Percentiles rank a stretch among this genome's conserved stretches.
phyloP scores from a whole-genome alignment of 495 filamentous ascomycete genomes.

The Xylona heveae region DNA sequence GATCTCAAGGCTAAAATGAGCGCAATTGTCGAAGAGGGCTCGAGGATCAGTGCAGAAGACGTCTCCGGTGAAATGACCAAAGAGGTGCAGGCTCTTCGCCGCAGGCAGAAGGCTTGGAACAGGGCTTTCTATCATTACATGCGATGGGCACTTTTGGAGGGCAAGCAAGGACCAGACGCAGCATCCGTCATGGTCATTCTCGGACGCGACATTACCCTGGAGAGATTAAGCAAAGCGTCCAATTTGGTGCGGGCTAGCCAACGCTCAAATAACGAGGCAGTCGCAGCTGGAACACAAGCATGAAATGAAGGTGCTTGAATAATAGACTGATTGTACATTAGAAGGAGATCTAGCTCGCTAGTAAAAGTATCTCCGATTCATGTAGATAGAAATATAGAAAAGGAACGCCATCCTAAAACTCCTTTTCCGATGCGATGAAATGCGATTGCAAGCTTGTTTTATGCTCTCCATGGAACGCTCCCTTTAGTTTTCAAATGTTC shows the following conservation, averaged over 20 bases:
- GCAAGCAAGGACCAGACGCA: constrained; percentile 34
- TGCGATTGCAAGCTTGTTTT: no score
- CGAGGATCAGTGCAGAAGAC: background rate
- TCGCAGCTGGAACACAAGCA: no score
- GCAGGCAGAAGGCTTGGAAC: constrained; percentile 14
- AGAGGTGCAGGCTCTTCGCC: background rate
- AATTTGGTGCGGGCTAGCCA: constrained; percentile 1
- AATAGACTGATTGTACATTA: no score
- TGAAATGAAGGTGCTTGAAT: no score
- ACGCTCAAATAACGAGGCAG: no score
- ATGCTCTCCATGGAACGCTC: no score
- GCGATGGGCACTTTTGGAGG: constrained; percentile 43
- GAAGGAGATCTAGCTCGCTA: no score
- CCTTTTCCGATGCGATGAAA: no score
- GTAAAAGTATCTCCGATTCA: no score
- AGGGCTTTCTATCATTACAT: constrained; percentile 31
- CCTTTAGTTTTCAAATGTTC: background rate
- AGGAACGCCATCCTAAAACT: no score
- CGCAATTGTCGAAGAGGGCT: constrained; percentile 2
- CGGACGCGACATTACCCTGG: constrained; percentile 35
- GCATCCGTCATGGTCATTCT: constrained; percentile 37
- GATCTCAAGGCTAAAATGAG: constrained; percentile 1
- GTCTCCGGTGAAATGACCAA: background rate
- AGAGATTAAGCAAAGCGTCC: constrained; percentile 27
- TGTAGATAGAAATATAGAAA: no score